Evolutionary conservation across 164 flowering plant genomes (phyloP), one percentile per base, ranked within the genome.

Genomic region (Liriodendron chinense): DNA sequence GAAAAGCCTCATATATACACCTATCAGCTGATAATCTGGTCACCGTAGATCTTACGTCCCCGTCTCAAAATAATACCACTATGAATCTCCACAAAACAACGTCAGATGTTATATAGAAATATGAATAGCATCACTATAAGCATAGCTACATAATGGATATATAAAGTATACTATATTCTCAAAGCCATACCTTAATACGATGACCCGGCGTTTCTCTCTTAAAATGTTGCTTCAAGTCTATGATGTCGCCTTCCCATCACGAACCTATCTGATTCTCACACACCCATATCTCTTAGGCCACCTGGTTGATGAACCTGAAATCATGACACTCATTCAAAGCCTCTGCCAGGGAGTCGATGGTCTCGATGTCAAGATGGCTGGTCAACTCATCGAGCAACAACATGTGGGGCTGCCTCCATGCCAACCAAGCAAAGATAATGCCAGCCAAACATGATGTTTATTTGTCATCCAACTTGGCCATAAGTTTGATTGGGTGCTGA

Each of bases 261-360:
- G 94, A 88, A 47, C 92, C 91, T 1, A 90, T 64, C 78, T 85
- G 94, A 66, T 94, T 90, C 75, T 90, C 97, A 72, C 98, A 94
- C 9, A 94, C 98, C 98, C 98, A 94, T 43, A 94, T 94, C 90
- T 94, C 97, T 18, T 89, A 76, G 8, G 98, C 98, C 59, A 94
- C 98, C 88, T 94, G 98, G 84, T 92, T 94, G 66, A 94, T 94
- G 59, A 94, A 91, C 88, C 98, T 86, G 80, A 92, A 94, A 75
- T 94, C 98, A 43, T 94, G 98, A 78, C 97, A 94, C 79, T 94
- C 98, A 47, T 94, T 92, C 83, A 94, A 78, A 0, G 98, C 98
- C 81, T 94, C 97, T 1, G 97, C 98, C 77, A 94, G 70, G 0
- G 97, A 91, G 74, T 94, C 98, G 24, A 94, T 94, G 0, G 97